phyloP scores from a whole-genome alignment of 2,329 filamentous ascomycete genomes.

The Atkinsonella texensis region DNA sequence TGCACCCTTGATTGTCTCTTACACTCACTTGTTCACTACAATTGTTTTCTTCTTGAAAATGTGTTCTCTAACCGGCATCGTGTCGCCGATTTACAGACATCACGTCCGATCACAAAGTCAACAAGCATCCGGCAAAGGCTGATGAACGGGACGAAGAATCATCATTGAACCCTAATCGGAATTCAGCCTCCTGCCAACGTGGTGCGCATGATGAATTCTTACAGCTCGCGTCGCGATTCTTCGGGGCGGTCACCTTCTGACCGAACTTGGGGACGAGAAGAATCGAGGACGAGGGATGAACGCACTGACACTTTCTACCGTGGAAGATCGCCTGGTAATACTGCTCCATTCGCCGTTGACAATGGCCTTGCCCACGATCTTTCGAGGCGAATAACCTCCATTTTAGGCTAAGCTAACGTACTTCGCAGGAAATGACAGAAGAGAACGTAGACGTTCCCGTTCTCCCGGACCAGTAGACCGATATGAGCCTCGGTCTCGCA shows the following conservation, averaged over 20 bases:
- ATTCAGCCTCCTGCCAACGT: not conserved
- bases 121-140: slow-evolving; percentile 4
- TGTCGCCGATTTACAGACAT: slow-evolving; percentile 37
- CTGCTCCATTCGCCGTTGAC: not conserved
- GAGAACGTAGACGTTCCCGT: slow-evolving; percentile 52
- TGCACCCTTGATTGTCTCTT: slow-evolving; percentile 11
- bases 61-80: slow-evolving; percentile 44
- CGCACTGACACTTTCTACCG: slow-evolving; percentile 51
- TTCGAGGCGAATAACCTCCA: not conserved
- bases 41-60: slow-evolving; percentile 25
- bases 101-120: slow-evolving; percentile 13
- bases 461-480: slow-evolving; percentile 62
- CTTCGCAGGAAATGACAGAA: slow-evolving; percentile 40
- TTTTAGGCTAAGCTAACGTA: not conserved
- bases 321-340: slow-evolving; percentile 59
- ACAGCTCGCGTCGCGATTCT: slow-evolving; percentile 39
- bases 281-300: slow-evolving; percentile 38
- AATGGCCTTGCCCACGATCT: not conserved
- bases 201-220: slow-evolving; percentile 37
- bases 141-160: not conserved
- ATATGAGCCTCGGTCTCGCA: slow-evolving; percentile 59
- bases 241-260: slow-evolving; percentile 41
- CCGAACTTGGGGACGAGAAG: slow-evolving; percentile 42
- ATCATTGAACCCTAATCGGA: not conserved
- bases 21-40: slow-evolving; percentile 12